These are phyloP conservation scores for Diaporthe vexans DNA, from an alignment of 2,329 filamentous ascomycete species.

Conservation along the genomic window DNA sequence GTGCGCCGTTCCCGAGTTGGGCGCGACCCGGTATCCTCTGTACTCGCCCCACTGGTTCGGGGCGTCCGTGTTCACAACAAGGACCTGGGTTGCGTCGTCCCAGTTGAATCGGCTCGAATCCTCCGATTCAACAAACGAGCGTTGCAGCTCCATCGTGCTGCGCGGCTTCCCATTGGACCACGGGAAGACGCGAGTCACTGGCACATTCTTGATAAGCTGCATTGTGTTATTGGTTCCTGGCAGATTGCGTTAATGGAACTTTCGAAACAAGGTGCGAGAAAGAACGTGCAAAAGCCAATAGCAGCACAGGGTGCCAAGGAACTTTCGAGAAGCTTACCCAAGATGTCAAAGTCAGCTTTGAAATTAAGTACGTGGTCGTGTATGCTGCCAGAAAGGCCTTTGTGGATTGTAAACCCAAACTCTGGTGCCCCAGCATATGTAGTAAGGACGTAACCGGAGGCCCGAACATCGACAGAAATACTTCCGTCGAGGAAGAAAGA, in stretches of 20 bases:
- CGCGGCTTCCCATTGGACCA: conserved; percentile 62
- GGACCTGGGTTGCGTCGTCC: conserved; percentile 61
- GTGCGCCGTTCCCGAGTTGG: conserved; percentile 55
- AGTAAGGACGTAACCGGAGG: conserved; percentile 67
- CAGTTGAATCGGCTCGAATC: conserved; percentile 62
- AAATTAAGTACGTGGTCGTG: conserved; percentile 70
- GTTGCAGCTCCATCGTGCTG: conserved; percentile 66
- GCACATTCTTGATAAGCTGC: conserved; percentile 52
- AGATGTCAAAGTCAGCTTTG: conserved; percentile 61
- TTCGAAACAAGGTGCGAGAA: too few species aligned
- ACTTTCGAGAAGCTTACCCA: not conserved
- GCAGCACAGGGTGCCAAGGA: too few species aligned
- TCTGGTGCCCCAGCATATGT: conserved; percentile 60
- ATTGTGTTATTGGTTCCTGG: conserved; percentile 62
- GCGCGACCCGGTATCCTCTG: conserved; percentile 63
- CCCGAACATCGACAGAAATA: conserved; percentile 64
- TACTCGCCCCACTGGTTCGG: conserved; percentile 65
- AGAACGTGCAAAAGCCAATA: too few species aligned
- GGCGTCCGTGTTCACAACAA: conserved; percentile 64
- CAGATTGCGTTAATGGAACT: conserved; percentile 53
- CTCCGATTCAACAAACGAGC: conserved; percentile 58
- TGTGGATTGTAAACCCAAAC: conserved; percentile 65
- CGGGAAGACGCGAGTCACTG: conserved; percentile 54
- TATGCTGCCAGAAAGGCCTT: conserved; percentile 62
- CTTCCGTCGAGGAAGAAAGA: conserved; percentile 65